Conservation (phyloP, 78 protist species). For the Dictyostelium purpureum region DNA sequence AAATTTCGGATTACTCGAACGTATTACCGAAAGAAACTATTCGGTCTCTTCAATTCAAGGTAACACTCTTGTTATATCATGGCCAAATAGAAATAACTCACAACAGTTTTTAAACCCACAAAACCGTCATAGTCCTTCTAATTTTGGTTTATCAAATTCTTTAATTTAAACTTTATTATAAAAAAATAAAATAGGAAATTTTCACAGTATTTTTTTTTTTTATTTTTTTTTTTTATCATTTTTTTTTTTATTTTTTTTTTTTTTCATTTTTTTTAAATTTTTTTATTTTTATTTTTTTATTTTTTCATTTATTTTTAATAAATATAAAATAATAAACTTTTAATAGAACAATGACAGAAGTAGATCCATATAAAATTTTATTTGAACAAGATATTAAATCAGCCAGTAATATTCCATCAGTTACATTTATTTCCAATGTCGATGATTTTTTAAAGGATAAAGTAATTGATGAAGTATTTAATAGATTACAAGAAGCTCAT, state of each 20-base stretch:
- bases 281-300: neutral
- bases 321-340: neutral
- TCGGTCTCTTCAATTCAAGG: slow-evolving; percentile 1
- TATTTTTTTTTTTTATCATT: neutral
- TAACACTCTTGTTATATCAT: slow-evolving; percentile 36
- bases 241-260: neutral
- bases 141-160: neutral
- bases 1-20: slow-evolving; percentile 35
- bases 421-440: slow-evolving; percentile 56
- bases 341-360: neutral
- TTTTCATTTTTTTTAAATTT: neutral
- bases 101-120: neutral
- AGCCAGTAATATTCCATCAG: slow-evolving; percentile 59
- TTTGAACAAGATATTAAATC: slow-evolving; percentile 29
- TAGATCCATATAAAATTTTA: slow-evolving; percentile 47
- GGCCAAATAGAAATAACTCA: slow-evolving; percentile 54
- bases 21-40: slow-evolving; percentile 64
- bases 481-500: slow-evolving; percentile 49
- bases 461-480: slow-evolving; percentile 53
- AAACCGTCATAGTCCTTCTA: slow-evolving; percentile 33
- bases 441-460: slow-evolving; percentile 62
- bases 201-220: neutral
- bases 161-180: neutral
- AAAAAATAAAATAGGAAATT: neutral
- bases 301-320: neutral